These are phyloP conservation scores for Reutealis trisperma DNA, from an alignment of 345 rosid species.

Conservation along the genomic window DNA sequence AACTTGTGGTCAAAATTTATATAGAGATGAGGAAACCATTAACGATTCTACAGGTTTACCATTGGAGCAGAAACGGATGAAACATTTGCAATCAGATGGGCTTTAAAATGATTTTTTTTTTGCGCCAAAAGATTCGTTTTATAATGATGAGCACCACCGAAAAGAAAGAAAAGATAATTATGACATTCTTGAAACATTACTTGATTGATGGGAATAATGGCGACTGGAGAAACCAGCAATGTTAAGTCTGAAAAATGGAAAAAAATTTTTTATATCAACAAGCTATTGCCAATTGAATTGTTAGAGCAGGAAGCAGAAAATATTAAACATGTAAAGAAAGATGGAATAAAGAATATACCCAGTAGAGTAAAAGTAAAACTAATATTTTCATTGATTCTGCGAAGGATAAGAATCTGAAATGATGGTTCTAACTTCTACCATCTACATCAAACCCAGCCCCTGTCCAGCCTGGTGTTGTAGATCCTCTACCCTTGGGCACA, in stretches of 20 bases:
- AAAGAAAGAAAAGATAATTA: conserved; percentile 10
- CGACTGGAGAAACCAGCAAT: neutral
- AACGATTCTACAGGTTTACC: neutral
- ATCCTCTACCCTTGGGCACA: conserved; percentile 60
- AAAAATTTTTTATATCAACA: conserved; percentile 10
- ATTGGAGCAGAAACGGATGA: neutral
- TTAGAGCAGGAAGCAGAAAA: neutral
- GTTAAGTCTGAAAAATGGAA: neutral
- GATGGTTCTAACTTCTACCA: conserved; percentile 48
- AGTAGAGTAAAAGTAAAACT: neutral
- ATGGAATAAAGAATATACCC: conserved; percentile 1
- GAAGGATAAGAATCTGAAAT: conserved; percentile 10
- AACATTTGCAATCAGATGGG: neutral
- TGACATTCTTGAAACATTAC: neutral
- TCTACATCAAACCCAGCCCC: conserved; percentile 79
- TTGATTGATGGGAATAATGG: neutral
- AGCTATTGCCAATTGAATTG: neutral
- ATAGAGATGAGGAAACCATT: neutral
- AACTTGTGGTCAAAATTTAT: neutral
- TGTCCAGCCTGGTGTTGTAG: conserved; percentile 64
- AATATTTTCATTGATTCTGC: conserved; percentile 15
- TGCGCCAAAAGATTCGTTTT: too few relatives aligned
- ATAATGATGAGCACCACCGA: neutral
- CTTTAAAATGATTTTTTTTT: too few relatives aligned
- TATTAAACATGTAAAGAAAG: neutral